phyloP scores from a whole-genome alignment of 2,329 filamentous ascomycete species.

The Madurella mycetomatis region DNA sequence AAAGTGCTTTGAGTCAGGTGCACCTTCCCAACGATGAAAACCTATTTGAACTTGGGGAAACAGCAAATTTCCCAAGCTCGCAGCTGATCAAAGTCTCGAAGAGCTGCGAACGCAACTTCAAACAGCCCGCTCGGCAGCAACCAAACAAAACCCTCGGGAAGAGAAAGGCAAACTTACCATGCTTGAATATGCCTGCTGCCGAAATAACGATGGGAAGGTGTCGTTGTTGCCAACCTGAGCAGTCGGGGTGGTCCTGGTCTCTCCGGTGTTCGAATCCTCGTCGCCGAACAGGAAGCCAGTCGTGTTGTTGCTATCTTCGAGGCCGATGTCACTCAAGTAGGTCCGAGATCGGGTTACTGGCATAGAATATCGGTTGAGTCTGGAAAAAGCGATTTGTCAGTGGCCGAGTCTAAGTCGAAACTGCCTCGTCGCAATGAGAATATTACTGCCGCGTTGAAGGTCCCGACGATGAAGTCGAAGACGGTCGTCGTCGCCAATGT shows the following conservation, averaged over 20 bases:
- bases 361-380: slow-evolving; percentile 89
- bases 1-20: not conserved
- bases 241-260: slow-evolving; percentile 63
- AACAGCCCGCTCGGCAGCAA: not conserved
- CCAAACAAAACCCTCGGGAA: not conserved
- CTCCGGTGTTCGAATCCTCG: slow-evolving; percentile 60
- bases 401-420: not conserved
- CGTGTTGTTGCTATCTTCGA: slow-evolving; percentile 84
- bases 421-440: not conserved
- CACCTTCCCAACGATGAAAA: not conserved
- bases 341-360: slow-evolving; percentile 71
- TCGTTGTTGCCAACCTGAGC: slow-evolving; percentile 60
- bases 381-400: slow-evolving; percentile 35
- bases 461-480: not conserved
- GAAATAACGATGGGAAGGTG: slow-evolving; percentile 79
- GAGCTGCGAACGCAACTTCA: not conserved
- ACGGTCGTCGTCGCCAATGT: not conserved
- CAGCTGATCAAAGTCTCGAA: not conserved
- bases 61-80: not conserved
- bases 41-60: not conserved
- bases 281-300: slow-evolving; percentile 82
- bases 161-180: slow-evolving; percentile 38
- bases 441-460: slow-evolving; percentile 2
- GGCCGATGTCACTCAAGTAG: slow-evolving; percentile 61
- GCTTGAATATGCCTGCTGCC: slow-evolving; percentile 49